Evolutionary conservation across 345 rosid species (phyloP).

Genomic region (Fremontodendron californicum): DNA sequence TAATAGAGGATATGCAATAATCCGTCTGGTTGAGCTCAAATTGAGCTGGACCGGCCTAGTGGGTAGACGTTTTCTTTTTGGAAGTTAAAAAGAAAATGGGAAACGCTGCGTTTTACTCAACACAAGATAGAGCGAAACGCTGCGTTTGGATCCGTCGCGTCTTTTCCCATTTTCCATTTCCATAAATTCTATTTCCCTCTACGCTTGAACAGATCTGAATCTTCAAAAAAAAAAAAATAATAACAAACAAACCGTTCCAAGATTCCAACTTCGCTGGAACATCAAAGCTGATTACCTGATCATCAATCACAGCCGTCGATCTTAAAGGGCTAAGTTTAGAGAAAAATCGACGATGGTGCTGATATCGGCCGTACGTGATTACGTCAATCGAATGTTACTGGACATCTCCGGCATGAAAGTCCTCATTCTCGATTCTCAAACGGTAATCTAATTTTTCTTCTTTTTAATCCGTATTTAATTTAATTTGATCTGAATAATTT

Average conservation of each 20-base stretch:
- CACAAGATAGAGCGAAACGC: not conserved
- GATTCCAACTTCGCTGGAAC: not conserved
- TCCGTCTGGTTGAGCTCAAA: too few relatives aligned
- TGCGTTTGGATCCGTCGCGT: not conserved
- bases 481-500: not conserved
- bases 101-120: not conserved
- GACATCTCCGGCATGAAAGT: slow-evolving; percentile 99
- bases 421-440: slow-evolving; percentile 92
- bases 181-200: not conserved
- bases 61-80: too few relatives aligned
- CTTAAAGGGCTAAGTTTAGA: slow-evolving; percentile 10
- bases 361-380: slow-evolving; percentile 78
- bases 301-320: slow-evolving; percentile 21
- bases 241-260: too few relatives aligned
- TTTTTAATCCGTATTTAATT: not conserved
- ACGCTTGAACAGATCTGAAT: slow-evolving; percentile 13
- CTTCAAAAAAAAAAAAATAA: not conserved
- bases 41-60: too few relatives aligned
- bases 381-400: slow-evolving; percentile 87
- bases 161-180: not conserved
- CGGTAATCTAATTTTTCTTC: slow-evolving; percentile 39
- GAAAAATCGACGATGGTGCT: slow-evolving; percentile 52
- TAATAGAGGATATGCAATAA: too few relatives aligned
- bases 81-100: too few relatives aligned
- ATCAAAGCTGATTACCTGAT: not conserved